Percentiles rank a stretch among this genome's conserved stretches.
Evolutionary conservation across 2,329 filamentous ascomycete species (phyloP).

Genomic region (Pseudogymnoascus destructans): DNA sequence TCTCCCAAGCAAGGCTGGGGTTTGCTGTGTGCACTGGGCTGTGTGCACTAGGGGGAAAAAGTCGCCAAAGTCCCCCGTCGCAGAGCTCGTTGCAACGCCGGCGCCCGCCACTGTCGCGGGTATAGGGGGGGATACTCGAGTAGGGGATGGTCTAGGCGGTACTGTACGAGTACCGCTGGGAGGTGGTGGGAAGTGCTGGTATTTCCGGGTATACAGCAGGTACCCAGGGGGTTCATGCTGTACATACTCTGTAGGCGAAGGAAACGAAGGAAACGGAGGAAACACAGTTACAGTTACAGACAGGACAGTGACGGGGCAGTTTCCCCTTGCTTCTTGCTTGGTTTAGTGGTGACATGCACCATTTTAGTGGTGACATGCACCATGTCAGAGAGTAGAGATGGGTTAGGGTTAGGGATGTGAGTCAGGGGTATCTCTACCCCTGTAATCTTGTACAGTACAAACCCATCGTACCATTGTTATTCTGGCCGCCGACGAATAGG

Average conservation of each 20-base stretch:
- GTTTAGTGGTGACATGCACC: not conserved
- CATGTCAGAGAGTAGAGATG: not conserved
- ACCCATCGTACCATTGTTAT: not conserved
- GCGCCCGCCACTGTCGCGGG: not conserved
- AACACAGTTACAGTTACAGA: not conserved
- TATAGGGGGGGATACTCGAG: too few species aligned
- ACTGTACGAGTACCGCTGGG: conserved; percentile 4
- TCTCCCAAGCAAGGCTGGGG: not conserved
- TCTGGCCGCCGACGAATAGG: not conserved
- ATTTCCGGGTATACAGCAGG: conserved; percentile 3
- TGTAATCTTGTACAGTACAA: not conserved
- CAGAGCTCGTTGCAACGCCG: not conserved
- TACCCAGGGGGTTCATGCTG: not conserved
- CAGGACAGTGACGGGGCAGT: not conserved
- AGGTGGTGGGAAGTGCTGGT: not conserved
- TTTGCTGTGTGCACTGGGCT: not conserved
- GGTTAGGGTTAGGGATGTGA: not conserved
- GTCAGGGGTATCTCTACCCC: not conserved
- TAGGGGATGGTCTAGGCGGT: not conserved
- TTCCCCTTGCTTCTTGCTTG: not conserved
- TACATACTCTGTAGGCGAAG: not conserved
- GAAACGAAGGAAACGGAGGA: too few species aligned
- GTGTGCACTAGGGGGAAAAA: not conserved
- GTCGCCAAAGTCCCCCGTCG: not conserved
- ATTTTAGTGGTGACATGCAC: not conserved